phyloP scores from a whole-genome alignment of 441 rosid genomes.

The Euphorbia schlechtendalii region DNA sequence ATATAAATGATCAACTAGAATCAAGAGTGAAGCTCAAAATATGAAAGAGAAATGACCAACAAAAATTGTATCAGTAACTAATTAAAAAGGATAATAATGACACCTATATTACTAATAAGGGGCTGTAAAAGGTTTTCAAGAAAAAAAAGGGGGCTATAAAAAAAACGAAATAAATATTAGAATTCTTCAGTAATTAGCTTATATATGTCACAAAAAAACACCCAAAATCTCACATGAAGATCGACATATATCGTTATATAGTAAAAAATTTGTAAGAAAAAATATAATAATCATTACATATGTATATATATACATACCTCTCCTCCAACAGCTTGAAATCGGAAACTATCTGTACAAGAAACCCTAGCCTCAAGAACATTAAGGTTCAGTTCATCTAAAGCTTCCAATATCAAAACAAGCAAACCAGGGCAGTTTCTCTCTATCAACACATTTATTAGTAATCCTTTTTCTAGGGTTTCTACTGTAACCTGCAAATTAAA shows the following conservation, averaged over 20 bases:
- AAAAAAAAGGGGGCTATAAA: too few relatives aligned
- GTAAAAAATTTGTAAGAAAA: not conserved
- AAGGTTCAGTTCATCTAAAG: slow-evolving; percentile 75
- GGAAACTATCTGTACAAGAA: slow-evolving; percentile 72
- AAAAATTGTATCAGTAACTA: too few relatives aligned
- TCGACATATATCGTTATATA: not conserved
- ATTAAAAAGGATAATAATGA: not conserved
- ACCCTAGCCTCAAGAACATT: slow-evolving; percentile 83
- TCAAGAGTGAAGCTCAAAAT: slow-evolving; percentile 8
- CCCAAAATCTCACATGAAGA: too few relatives aligned
- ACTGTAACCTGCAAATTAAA: slow-evolving; percentile 47
- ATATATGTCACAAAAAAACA: not conserved
- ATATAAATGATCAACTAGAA: not conserved
- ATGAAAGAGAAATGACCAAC: too few relatives aligned
- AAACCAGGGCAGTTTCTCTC: slow-evolving; percentile 59
- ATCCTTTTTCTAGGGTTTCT: slow-evolving; percentile 72
- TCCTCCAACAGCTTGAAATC: slow-evolving; percentile 64
- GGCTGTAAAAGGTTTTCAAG: not conserved
- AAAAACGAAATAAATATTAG: not conserved
- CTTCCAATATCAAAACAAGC: slow-evolving; percentile 76
- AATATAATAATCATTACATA: not conserved
- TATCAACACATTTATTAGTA: slow-evolving; percentile 52
- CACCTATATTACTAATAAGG: not conserved
- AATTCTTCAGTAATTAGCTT: not conserved
- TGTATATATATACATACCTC: slow-evolving; percentile 34